These are phyloP conservation scores for Daldinia loculata DNA, from an alignment of 495 filamentous ascomycete genomes.

Conservation along the genomic window DNA sequence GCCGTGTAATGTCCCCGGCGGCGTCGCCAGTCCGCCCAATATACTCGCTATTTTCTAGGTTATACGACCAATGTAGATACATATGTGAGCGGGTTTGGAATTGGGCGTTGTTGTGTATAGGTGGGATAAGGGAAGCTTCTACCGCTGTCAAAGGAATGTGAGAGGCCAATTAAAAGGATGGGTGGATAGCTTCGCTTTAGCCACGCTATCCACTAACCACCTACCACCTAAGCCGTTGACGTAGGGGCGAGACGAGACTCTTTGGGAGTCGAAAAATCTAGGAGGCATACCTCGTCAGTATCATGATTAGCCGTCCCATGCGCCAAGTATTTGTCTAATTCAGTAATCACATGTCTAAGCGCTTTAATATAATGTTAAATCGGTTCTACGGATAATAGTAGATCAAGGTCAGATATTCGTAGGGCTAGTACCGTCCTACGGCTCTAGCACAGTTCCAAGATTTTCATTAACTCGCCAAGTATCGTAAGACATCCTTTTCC, in stretches of 20 bases:
- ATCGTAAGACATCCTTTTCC: conserved; percentile 19
- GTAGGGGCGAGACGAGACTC: not conserved
- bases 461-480: conserved; percentile 38
- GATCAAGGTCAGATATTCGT: conserved; percentile 1
- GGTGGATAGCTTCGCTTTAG: not conserved
- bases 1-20: conserved; percentile 58
- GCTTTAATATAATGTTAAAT: not conserved
- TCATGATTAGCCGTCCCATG: not conserved
- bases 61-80: not conserved
- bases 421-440: conserved; percentile 12
- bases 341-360: not conserved
- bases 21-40: conserved; percentile 60
- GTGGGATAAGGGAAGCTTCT: not conserved
- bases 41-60: conserved; percentile 53
- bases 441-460: conserved; percentile 11
- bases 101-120: not conserved
- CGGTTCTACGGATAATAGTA: not conserved
- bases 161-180: not conserved
- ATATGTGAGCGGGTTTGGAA: not conserved
- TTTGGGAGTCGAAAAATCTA: not conserved
- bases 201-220: not conserved
- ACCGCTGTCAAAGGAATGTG: too few relatives aligned
- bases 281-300: not conserved
- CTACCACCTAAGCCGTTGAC: not conserved
- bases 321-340: not conserved